Evolutionary conservation across 2,329 filamentous ascomycete species (phyloP), one percentile per base, ranked within the genome.

Genomic region (Sporothrix curviconia): DNA sequence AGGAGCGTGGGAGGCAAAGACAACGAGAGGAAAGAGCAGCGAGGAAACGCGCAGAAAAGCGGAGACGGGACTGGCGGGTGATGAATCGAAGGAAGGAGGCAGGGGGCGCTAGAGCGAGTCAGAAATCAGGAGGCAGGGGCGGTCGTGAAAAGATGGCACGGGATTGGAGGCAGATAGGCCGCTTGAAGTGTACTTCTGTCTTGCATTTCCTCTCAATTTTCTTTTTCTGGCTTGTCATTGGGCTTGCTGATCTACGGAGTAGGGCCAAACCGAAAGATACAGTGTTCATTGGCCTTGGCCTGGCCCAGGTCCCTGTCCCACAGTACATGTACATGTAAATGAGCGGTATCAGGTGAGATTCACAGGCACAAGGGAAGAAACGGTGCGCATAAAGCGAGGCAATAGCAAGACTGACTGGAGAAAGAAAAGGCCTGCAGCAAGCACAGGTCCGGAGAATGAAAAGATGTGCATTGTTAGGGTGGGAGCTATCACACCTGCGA

Each of bases 71-170:
- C 47, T 53, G 56, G 59, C 52, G 40, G 52, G 44, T 57, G 58
- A 62, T 59, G 62, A 52, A 36, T 55, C 59, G 43, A 54, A 49
- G 32, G 43, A 32, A 49, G n/a, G 24, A 37, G 54, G n/a, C 36
- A 61, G 58, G 59, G 47, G 40, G 57, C 49, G 19, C 39, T 51
- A 28, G 47, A 22, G 34, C 22, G 49, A 28, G 22, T 22, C 34
- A 50, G 47, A 36, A 40, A 15, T 32, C 9, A 36, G 7, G 24
- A 51, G 25, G 25, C 19, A 28, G 32, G n/a, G 25, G 15, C 19
- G 14, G 49, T 40, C 49, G 49, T 52, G 15, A 15, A 30, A 37
- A 37, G 49, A 40, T 40, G 36, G 49, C 49, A 40, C n/a, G 37
- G 36, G 36, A 52, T 52, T 40, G 49, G 36, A 52, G 37, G 49